Evolutionary conservation across 495 filamentous ascomycete genomes (phyloP).

Genomic region (Umbilicaria muhlenbergii): DNA sequence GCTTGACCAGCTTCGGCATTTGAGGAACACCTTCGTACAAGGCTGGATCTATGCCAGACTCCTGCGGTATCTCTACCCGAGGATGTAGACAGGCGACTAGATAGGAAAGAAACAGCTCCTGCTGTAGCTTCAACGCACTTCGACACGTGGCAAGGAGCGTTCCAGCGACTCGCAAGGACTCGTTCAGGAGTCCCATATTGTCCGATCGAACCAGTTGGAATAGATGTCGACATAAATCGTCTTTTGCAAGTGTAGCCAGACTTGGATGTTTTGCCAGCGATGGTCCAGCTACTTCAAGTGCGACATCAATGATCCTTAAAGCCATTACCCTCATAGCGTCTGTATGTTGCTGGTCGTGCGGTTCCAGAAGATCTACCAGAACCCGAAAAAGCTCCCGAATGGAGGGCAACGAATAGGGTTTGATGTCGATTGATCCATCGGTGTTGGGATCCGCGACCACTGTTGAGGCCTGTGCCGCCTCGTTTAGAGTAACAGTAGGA

Average conservation of each 20-base stretch:
- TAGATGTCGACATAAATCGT: conserved; percentile 84
- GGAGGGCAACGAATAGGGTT: conserved; percentile 83
- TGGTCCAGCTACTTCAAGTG: conserved; percentile 88
- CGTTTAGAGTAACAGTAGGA: too few relatives aligned
- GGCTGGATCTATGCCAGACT: conserved; percentile 77
- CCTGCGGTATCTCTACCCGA: conserved; percentile 75
- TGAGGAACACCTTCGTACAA: conserved; percentile 91
- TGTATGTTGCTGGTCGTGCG: conserved; percentile 78
- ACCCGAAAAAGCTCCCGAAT: conserved; percentile 90
- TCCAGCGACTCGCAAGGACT: conserved; percentile 78
- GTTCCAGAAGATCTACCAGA: conserved; percentile 86
- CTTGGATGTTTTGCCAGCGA: conserved; percentile 90
- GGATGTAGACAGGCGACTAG: conserved; percentile 88
- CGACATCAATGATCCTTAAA: conserved; percentile 90
- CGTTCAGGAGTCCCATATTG: conserved; percentile 82
- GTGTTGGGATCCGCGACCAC: conserved; percentile 5
- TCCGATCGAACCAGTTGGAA: conserved; percentile 96
- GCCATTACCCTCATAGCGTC: conserved; percentile 97
- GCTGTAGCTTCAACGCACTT: conserved; percentile 86
- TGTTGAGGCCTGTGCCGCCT: too few relatives aligned
- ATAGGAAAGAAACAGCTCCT: conserved; percentile 93
- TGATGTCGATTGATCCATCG: conserved; percentile 32
- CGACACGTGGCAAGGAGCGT: conserved; percentile 85
- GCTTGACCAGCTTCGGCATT: conserved; percentile 72
- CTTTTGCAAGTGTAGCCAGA: conserved; percentile 73